Percentiles rank a stretch among this genome's conserved stretches.
Conservation (phyloP, 768 basidiomycete species). For the Boletus patriciae region DNA sequence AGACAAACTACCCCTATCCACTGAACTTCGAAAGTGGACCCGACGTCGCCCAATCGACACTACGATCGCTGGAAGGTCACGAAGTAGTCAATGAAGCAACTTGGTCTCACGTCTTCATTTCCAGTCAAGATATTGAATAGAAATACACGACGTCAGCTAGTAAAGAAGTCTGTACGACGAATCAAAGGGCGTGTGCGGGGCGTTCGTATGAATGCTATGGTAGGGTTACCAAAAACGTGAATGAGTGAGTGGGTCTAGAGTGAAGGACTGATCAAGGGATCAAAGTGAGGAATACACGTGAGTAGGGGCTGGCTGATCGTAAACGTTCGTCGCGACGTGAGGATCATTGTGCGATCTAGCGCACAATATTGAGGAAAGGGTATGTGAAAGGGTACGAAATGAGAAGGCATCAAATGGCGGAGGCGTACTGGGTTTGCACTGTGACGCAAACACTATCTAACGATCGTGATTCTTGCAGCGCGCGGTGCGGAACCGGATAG, state of each 20-base stretch:
- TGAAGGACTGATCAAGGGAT: conserved; percentile 4
- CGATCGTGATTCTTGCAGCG: conserved; percentile 2
- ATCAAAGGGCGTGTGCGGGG: background rate
- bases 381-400: background rate
- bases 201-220: background rate
- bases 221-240: conserved; percentile 3
- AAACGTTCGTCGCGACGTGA: conserved; percentile 15
- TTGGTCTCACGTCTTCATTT: background rate
- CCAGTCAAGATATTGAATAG: background rate
- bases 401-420: conserved; percentile 1
- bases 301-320: background rate
- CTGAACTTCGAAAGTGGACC: background rate
- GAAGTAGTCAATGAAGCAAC: background rate
- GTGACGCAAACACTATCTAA: conserved; percentile 9
- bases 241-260: background rate
- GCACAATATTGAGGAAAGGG: background rate
- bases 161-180: conserved; percentile 4
- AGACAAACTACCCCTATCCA: background rate
- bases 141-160: conserved; percentile 3
- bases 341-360: conserved; percentile 15
- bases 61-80: background rate
- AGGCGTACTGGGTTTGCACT: conserved; percentile 14
- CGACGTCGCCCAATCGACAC: background rate
- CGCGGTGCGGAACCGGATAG: background rate
- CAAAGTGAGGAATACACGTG: background rate